A percentile compares a stretch with the other conserved stretches of the same genome.
Conservation (phyloP, 139 green algal species). For the Chlorella ohadii region DNA sequence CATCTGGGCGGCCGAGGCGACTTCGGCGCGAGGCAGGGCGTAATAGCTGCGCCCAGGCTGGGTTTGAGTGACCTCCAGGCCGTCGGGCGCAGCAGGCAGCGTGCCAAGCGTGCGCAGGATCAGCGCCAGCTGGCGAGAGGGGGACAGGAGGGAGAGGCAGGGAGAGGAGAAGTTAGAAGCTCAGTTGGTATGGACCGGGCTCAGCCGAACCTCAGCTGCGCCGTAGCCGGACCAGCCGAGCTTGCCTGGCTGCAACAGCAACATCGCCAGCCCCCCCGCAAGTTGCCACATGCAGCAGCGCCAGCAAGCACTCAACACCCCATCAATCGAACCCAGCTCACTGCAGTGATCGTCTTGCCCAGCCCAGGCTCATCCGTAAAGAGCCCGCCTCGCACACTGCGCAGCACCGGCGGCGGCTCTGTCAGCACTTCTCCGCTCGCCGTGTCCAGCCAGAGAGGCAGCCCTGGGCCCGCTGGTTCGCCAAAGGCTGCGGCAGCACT, state of each 20-base stretch:
- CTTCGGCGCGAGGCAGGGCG: not conserved
- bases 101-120: slow-evolving; percentile 76
- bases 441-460: slow-evolving; percentile 43
- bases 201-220: too few species aligned
- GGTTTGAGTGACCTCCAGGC: not conserved
- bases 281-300: too few species aligned
- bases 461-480: not conserved
- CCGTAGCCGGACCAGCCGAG: too few species aligned
- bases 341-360: slow-evolving; percentile 90
- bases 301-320: too few species aligned
- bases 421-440: slow-evolving; percentile 50
- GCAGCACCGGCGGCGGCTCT: slow-evolving; percentile 47
- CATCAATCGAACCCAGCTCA: too few species aligned
- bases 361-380: slow-evolving; percentile 96
- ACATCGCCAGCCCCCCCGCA: not conserved
- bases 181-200: too few species aligned
- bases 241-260: too few species aligned
- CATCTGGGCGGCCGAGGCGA: not conserved
- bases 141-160: not conserved
- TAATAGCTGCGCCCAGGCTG: slow-evolving; percentile 41
- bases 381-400: slow-evolving; percentile 78
- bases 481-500: too few species aligned
- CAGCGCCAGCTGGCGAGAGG: slow-evolving; percentile 62
- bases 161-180: not conserved
- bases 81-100: slow-evolving; percentile 42